Evolutionary conservation across 495 filamentous ascomycete genomes (phyloP), one percentile per base, ranked within the genome.

Genomic region (Penicillium ochrochloron): DNA sequence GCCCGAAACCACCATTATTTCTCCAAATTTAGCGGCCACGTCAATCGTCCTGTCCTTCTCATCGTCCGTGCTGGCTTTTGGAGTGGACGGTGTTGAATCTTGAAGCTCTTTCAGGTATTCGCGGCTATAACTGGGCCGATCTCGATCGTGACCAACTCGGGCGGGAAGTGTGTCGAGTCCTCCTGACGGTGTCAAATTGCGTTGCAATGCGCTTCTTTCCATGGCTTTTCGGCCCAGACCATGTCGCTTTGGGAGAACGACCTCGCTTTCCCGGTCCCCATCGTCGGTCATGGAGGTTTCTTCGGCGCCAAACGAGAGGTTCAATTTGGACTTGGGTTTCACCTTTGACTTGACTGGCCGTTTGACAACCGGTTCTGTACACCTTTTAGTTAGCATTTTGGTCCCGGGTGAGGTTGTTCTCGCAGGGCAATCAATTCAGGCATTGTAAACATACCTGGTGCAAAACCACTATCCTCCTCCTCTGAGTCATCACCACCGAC

Each of bases 81-180:
- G 90, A 0, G 90, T 91, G 35, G 88, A 88, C 2, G 92, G 92
- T 0, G 95, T 97, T 10, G 90, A 91, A 56, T 84, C 87, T 59
- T 90, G 89, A 9, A 99, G 83, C 73, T 96, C 92, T 54, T 91
- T 89, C 51, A 99, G 80, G 66, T 94, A 90, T 63, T 95, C 93
- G 62, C 89, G 88, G 74, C 84, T 95, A 76, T 99, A 99, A 62
- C 83, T 91, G 4, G 93, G 94, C 51, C 89, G 80, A 50, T 94
- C 90, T 39, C 90, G 87, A 41, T 87, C 85, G 29, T 82, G 80
- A 11, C 79, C 79, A 6, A 86, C 81, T 25, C 88, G 84, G 41
- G 87, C 75, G 5, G 87, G 84, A 2, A 89, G 29, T 23, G 67
- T 74, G 14, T 81, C 76, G 56, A 80, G 69, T 8, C 72, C 72